Percentiles rank a stretch among this genome's conserved stretches.
phyloP scores from a whole-genome alignment of 2,329 filamentous ascomycete species.

The Stagonosporopsis chrysanthemi region DNA sequence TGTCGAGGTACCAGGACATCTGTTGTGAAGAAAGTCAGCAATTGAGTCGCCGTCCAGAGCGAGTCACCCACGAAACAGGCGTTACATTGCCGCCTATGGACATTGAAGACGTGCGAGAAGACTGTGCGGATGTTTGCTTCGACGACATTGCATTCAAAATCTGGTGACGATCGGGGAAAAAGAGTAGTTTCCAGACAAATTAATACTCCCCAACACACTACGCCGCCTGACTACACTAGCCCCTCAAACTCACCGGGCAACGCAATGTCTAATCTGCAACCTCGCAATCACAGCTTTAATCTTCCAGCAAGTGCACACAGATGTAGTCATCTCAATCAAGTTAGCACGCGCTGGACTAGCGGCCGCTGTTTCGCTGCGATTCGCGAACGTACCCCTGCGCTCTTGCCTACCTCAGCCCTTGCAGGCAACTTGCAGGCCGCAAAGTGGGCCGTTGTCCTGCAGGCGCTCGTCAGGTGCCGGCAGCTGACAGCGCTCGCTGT shows the following conservation, averaged over 20 bases:
- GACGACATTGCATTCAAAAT: not conserved
- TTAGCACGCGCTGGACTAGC: slow-evolving; percentile 11
- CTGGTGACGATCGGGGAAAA: not conserved
- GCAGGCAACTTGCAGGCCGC: slow-evolving; percentile 4
- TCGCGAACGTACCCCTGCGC: not conserved
- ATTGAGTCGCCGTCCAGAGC: not conserved
- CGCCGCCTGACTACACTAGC: not conserved
- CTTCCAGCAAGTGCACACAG: not conserved
- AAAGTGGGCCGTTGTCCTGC: slow-evolving; percentile 1
- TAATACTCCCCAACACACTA: slow-evolving; percentile 3
- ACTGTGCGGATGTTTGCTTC: not conserved
- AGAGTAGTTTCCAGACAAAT: not conserved
- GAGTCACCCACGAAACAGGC: not conserved
- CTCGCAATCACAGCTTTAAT: slow-evolving; percentile 6
- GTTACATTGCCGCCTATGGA: not conserved
- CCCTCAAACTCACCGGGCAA: not conserved
- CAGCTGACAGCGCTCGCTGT: slow-evolving; percentile 11
- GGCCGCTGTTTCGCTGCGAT: not conserved
- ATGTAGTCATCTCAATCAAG: slow-evolving; percentile 1
- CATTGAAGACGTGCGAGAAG: not conserved
- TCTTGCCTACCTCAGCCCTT: slow-evolving; percentile 4
- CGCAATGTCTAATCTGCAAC: not conserved
- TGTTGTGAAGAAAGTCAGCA: not conserved
- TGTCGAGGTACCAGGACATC: slow-evolving; percentile 2
- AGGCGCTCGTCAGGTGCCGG: slow-evolving; percentile 8